Base-by-base conservation (phyloP, 345 rosid genomes). In the Gossypium turneri region DNA sequence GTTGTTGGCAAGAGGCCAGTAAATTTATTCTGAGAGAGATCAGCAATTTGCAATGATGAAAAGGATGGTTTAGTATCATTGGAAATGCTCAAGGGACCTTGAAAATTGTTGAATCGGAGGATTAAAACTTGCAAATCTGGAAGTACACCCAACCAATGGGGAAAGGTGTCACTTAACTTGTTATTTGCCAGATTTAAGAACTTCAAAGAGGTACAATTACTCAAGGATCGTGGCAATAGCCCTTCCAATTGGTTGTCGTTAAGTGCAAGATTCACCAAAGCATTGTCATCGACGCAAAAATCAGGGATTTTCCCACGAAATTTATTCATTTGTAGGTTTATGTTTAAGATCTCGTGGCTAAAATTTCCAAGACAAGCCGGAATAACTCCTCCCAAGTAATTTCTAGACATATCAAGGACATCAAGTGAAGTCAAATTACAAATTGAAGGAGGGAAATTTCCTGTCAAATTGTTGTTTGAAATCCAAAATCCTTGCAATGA, bases 101-200 rank as follows among this genome's bases (percentile, higher is more conserved):
- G 5, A 12, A 76, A 34, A 4, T 17, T 56, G 56, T 82, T 79
- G 0, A 60, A 69, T n/a, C 50, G 9, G 24, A 79, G 71, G 6
- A 56, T 25, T 8, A 79, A 78, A 4, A 64, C n/a, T 52, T 3
- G 12, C 29, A 82, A 52, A 24, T 47, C 17, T 2, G 58, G 64
- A 12, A 76, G 61, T n/a, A 50, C 10, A 22, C 67, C 82, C 3
- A 82, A 43, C 82, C 79, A 82, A 25, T 66, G 70, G 38, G 38
- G 38, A 4, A 34, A 34, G 5, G 6, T 34, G 38, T 34, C 38
- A 0, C 10, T 6, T 9, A 79, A 73, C 6, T 12, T 2, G 53
- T 58, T 70, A 50, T 72, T 47, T 52, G 67, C 73, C 3, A 82
- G 20, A 60, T 80, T 63, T 22, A 83, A 55, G 55, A 45, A 16